Evolutionary conservation across 1,284 basidiomycete genomes (phyloP), one percentile per base, ranked within the genome.

Genomic region (Puccinia brachypodii): DNA sequence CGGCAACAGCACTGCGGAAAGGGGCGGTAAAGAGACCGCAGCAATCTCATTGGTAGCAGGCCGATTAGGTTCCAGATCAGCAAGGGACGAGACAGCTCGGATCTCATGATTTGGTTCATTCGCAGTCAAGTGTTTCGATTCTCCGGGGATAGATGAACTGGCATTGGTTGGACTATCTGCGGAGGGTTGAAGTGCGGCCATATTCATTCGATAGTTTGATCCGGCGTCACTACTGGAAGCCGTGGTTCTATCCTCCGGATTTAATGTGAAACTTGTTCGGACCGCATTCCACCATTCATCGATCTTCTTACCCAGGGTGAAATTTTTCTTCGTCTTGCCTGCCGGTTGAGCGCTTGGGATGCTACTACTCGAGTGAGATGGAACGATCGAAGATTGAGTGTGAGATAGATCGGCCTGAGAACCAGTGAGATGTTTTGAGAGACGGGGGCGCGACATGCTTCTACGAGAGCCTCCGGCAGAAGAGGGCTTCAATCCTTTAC

Each of bases 251-350:
- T 87, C 31, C 87, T 81, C 36, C 25, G 76, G 56, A 38, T 72
- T 74, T 8, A 85, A 83, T 7, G 83, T 85, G 66, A 88, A 88
- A 81, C 87, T 88, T 82, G 85, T 86, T 80, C 88, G 87, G 50
- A 88, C 88, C 33, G 88, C 86, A 50, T 85, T 87, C 88, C 88
- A 88, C 88, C 88, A 88, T 1, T 87, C 88, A 83, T 88, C 88
- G 85, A 88, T 88, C 83, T 88, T 88, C 50, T 83, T 85, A 36
- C 86, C 87, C 50, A 88, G 78, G 38, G 71, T 82, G 36, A 82
- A 82, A 38, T 87, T 87, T 84, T 87, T 87, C 84, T 87, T 87
- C 60, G 93, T 91, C 84, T 93, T 93, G 22, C 1, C 82, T 42
- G 19, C 73, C 47, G 33, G 28, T 47, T 68, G 62, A 14, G 14